Conservation (phyloP, 768 basidiomycete genomes). For the Tricholoma matsutake region DNA sequence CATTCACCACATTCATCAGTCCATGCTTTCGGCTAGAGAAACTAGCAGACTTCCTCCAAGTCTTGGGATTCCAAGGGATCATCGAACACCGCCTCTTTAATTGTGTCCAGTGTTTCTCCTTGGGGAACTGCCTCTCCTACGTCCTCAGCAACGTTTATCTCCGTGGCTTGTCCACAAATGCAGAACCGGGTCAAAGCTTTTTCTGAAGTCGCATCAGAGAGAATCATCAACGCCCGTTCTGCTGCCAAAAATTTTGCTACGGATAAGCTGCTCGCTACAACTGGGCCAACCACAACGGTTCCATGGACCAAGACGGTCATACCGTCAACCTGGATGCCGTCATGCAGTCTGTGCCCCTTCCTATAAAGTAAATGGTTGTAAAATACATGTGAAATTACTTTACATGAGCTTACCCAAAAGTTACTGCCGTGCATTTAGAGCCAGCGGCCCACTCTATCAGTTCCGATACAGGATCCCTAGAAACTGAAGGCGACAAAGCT, state of each 20-base stretch:
- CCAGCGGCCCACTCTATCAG: conserved; percentile 64
- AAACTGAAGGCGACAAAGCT: conserved; percentile 54
- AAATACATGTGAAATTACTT: not conserved
- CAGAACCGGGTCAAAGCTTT: conserved; percentile 41
- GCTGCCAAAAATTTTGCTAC: conserved; percentile 70
- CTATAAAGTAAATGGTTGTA: conserved; percentile 12
- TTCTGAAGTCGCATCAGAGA: conserved; percentile 46
- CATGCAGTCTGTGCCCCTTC: conserved; percentile 18
- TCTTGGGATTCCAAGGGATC: conserved; percentile 8
- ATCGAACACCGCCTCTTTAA: not conserved
- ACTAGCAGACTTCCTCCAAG: conserved; percentile 4
- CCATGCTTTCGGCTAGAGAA: not conserved
- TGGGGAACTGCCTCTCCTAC: conserved; percentile 1
- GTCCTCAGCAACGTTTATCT: conserved; percentile 1
- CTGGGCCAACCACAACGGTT: conserved; percentile 52
- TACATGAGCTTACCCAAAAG: conserved; percentile 27
- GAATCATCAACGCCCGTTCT: conserved; percentile 53
- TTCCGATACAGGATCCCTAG: conserved; percentile 70
- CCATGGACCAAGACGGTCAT: conserved; percentile 61
- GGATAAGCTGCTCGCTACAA: conserved; percentile 51
- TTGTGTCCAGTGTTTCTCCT: not conserved
- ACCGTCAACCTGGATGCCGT: conserved; percentile 33
- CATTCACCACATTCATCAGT: conserved; percentile 18
- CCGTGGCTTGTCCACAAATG: conserved; percentile 24
- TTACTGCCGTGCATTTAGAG: conserved; percentile 48